These are phyloP conservation scores for Colletotrichum filicis DNA, from an alignment of 2,329 filamentous ascomycete genomes.

Conservation along the genomic window DNA sequence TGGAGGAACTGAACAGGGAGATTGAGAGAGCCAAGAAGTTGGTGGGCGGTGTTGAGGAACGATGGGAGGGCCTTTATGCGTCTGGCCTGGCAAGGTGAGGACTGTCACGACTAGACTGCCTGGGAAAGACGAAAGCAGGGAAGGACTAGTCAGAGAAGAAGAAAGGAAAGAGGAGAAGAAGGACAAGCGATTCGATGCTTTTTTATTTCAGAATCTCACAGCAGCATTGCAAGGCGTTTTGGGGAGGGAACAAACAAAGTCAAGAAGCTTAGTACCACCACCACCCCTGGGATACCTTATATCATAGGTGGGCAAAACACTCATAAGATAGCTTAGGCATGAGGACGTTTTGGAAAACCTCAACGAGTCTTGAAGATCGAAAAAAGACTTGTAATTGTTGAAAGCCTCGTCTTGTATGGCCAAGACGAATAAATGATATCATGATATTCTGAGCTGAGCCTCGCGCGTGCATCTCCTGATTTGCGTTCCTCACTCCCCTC, in stretches of 20 bases:
- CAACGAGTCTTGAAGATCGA: background rate
- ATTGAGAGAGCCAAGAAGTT: conserved; percentile 75
- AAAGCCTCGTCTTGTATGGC: background rate
- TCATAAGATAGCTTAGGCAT: background rate
- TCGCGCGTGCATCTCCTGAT: background rate
- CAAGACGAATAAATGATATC: background rate
- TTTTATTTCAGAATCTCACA: background rate
- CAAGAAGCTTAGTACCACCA: background rate
- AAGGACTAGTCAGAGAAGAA: background rate
- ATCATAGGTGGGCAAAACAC: background rate
- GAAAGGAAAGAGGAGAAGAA: background rate
- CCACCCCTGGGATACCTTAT: no score
- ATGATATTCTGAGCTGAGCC: background rate
- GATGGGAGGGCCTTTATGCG: conserved; percentile 64
- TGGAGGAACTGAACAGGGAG: conserved; percentile 84
- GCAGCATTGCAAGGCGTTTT: conserved; percentile 50
- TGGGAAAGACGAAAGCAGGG: background rate
- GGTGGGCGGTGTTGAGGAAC: conserved; percentile 72
- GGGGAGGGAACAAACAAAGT: conserved; percentile 6
- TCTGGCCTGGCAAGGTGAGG: conserved; percentile 24
- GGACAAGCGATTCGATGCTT: background rate
- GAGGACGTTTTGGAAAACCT: background rate
- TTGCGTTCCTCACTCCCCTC: background rate
- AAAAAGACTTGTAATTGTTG: background rate
- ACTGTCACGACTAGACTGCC: background rate